These are phyloP conservation scores for Apophysomyces variabilis DNA, from an alignment of 371 early-diverging fungal species.

Conservation along the genomic window DNA sequence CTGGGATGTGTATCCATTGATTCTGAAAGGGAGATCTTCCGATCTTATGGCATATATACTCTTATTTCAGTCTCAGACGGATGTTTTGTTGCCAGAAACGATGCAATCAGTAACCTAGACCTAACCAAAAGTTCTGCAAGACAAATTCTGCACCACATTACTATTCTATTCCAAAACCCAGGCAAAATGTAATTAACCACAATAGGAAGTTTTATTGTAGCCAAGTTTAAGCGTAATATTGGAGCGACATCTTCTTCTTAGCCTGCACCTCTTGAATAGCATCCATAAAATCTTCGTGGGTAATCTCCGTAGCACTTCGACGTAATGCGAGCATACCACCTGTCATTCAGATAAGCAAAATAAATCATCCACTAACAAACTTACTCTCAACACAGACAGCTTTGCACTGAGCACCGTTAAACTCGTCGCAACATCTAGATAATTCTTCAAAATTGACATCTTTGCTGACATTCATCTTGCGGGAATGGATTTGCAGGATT, in stretches of 20 bases:
- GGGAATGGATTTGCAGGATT: conserved; percentile 99
- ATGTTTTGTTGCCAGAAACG: neutral
- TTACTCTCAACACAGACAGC: conserved; percentile 93
- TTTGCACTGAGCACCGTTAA: conserved; percentile 99
- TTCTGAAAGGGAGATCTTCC: neutral
- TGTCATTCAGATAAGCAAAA: conserved; percentile 2
- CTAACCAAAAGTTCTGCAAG: neutral
- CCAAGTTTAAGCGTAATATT: conserved; percentile 86
- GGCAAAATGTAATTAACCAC: neutral
- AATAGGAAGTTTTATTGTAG: conserved; percentile 10
- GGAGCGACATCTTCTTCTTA: conserved; percentile 99
- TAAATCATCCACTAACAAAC: neutral
- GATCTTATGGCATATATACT: conserved; percentile 6
- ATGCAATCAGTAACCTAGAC: neutral
- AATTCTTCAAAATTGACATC: conserved; percentile 99
- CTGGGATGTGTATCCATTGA: neutral
- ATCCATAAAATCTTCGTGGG: conserved; percentile 99
- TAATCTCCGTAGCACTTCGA: conserved; percentile 87
- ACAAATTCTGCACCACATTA: conserved; percentile 4
- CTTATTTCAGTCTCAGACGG: conserved; percentile 2
- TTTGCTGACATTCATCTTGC: conserved; percentile 97
- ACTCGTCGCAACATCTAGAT: conserved; percentile 98
- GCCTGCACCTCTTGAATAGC: conserved; percentile 99
- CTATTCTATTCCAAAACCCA: neutral
- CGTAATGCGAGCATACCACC: conserved; percentile 97